Evolutionary conservation across 2,329 filamentous ascomycete genomes (phyloP), one percentile per base, ranked within the genome.

Genomic region (Aureobasidium sp.): DNA sequence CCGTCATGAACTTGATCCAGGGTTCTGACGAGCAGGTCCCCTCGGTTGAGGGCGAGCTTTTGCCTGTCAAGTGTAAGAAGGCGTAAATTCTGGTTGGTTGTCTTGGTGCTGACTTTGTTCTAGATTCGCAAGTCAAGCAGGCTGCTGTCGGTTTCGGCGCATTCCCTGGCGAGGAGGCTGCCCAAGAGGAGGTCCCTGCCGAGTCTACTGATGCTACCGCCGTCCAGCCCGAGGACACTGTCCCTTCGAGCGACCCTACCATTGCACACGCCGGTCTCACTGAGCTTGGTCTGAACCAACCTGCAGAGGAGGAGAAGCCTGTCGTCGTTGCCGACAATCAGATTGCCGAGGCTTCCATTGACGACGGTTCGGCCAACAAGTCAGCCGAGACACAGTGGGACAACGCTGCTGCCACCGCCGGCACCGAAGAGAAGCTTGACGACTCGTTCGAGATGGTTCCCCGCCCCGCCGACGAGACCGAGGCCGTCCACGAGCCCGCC

Each of bases 361-460:
- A 73, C 62, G 73, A 72, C 34, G 72, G 70, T 37, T 71, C 73
- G 48, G 78, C 77, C 49, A 82, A 82, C 65, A 71, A 73, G 42
- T 86, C 87, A 31, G 86, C 81, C 27, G 86, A 85, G 70, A 82
- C 81, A 66, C 84, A 87, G 66, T 90, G 86, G 87, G 87, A 90
- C 67, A 77, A 79, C 56, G 77, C 79, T 65, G 70, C 88, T 65
- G 76, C 79, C 52, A 78, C 80, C 63, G 72, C 75, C 52, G 72
- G 73, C 45, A 76, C 79, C 55, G 77, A 81, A 61, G 77, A 80
- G 61, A 77, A 81, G 27, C 71, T 81, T 45, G 78, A 80, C 31
- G 89, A 92, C 67, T 83, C 81, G 59, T 94, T 90, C 84, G 87
- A 95, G 64, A 85, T 91, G 72, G 80, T 90, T 48, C 85, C 90